Evolutionary conservation across 441 rosid species (phyloP).

Genomic region (Jatropha multifida): DNA sequence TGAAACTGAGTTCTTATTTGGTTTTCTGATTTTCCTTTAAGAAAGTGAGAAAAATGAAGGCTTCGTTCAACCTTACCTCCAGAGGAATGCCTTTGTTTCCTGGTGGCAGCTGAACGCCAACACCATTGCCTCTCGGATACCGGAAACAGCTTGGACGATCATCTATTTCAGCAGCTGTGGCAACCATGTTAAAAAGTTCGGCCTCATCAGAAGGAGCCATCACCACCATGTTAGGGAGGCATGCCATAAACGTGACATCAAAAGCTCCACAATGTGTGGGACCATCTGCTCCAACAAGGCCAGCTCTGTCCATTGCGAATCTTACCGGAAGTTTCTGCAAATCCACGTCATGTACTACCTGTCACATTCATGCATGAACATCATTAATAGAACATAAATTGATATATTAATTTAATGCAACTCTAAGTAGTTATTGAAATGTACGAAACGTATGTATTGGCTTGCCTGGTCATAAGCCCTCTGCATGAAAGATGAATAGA

Average conservation of each 20-base stretch:
- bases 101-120: conserved; percentile 70
- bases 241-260: conserved; percentile 93
- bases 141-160: conserved; percentile 97
- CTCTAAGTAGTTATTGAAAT: neutral
- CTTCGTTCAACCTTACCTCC: conserved; percentile 44
- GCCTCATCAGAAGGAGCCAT: conserved; percentile 99
- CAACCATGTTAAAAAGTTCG: conserved; percentile 94
- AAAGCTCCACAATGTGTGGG: conserved; percentile 95
- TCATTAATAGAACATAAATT: neutral
- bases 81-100: conserved; percentile 87
- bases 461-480: conserved; percentile 96
- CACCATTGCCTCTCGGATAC: conserved; percentile 92
- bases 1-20: neutral
- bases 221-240: conserved; percentile 97
- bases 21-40: neutral
- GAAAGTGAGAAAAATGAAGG: neutral
- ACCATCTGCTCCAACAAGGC: conserved; percentile 95
- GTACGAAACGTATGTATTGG: conserved; percentile 5
- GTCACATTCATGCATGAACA: conserved; percentile 20
- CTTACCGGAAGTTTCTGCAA: conserved; percentile 91
- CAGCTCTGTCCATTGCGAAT: conserved; percentile 97
- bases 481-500: conserved; percentile 92
- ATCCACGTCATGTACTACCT: conserved; percentile 97
- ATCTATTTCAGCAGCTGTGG: conserved; percentile 84
- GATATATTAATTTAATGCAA: neutral